phyloP scores from a whole-genome alignment of 257 asterid species.

The Oldenlandia corymbosa region DNA sequence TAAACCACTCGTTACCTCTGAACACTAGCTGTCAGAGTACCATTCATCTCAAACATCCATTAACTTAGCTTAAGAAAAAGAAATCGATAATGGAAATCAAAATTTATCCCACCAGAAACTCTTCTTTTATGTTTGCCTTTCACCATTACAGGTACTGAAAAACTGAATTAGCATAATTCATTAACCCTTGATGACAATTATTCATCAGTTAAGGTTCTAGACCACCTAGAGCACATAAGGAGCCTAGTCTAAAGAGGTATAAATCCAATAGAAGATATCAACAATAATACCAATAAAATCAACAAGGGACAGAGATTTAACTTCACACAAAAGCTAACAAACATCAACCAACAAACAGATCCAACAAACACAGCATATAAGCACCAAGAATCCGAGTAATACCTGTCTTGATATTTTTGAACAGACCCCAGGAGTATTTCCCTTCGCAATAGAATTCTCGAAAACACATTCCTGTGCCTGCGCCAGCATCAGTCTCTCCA shows the following conservation, averaged over 20 bases:
- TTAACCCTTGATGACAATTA: background rate
- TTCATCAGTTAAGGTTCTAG: background rate
- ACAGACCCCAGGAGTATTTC: slow-evolving; percentile 90
- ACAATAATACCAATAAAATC: background rate
- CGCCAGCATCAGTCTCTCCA: slow-evolving; percentile 95
- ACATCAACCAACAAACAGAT: background rate
- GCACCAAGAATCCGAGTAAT: slow-evolving; percentile 14
- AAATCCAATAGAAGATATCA: background rate
- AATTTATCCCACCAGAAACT: background rate
- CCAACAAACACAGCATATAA: background rate
- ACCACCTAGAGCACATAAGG: background rate
- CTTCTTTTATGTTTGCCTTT: background rate
- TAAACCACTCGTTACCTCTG: background rate
- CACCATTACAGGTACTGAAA: background rate
- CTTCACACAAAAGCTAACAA: background rate
- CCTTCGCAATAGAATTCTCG: slow-evolving; percentile 91
- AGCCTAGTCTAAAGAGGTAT: background rate
- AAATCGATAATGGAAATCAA: background rate
- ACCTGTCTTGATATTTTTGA: slow-evolving; percentile 97
- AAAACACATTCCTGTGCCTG: slow-evolving; percentile 98
- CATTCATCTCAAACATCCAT: background rate
- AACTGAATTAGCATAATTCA: background rate
- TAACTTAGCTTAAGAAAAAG: background rate
- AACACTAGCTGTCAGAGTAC: background rate
- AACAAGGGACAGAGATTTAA: background rate